phyloP scores from a whole-genome alignment of 2,329 filamentous ascomycete genomes.

The Penicillium sp. region DNA sequence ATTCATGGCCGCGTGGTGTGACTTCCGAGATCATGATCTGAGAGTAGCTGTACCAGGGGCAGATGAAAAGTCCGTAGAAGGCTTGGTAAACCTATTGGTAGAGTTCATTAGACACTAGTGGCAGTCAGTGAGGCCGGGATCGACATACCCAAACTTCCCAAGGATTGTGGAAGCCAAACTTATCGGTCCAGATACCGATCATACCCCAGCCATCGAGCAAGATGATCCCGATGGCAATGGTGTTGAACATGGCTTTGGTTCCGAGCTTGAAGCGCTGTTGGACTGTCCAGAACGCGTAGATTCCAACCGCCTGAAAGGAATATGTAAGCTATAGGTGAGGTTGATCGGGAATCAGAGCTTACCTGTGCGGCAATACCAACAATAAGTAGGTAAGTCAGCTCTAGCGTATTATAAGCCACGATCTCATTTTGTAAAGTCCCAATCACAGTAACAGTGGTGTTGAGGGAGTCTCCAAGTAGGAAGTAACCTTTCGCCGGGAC shows the following conservation, averaged over 20 bases:
- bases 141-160: slow-evolving; percentile 52
- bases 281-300: slow-evolving; percentile 59
- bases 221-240: slow-evolving; percentile 59
- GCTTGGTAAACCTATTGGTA: slow-evolving; percentile 40
- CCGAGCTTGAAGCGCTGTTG: slow-evolving; percentile 58
- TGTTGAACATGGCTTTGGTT: slow-evolving; percentile 67
- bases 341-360: background rate
- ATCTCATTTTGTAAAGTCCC: slow-evolving; percentile 62
- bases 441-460: slow-evolving; percentile 67
- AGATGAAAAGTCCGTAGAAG: slow-evolving; percentile 64
- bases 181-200: slow-evolving; percentile 55
- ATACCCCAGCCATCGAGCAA: slow-evolving; percentile 58
- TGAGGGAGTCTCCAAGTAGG: slow-evolving; percentile 64
- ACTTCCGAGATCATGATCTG: slow-evolving; percentile 70
- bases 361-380: slow-evolving; percentile 63
- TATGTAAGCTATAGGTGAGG: background rate
- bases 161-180: slow-evolving; percentile 52
- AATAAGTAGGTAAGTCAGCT: slow-evolving; percentile 63
- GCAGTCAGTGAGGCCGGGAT: background rate
- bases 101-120: background rate
- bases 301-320: slow-evolving; percentile 47
- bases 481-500: slow-evolving; percentile 52
- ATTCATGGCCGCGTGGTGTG: slow-evolving; percentile 64
- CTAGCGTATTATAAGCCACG: slow-evolving; percentile 61
- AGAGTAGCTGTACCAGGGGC: slow-evolving; percentile 67